Conservation (phyloP, 345 rosid species). For the Salix purpurea region DNA sequence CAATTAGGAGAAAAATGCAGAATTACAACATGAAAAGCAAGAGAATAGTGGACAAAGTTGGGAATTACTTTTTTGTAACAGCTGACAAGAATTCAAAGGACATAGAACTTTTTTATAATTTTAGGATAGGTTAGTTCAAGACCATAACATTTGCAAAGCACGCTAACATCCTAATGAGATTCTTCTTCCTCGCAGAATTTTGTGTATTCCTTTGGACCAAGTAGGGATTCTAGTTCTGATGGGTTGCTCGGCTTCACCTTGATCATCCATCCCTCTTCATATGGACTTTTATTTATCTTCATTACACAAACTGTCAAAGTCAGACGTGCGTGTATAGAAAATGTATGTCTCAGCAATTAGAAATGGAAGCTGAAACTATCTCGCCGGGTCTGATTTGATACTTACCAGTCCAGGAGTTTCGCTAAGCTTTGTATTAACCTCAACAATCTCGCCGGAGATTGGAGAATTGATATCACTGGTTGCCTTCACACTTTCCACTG, state of each 20-base stretch:
- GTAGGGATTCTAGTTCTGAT: conserved; percentile 61
- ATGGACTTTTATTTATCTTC: conserved; percentile 85
- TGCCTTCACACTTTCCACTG: conserved; percentile 94
- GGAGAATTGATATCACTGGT: conserved; percentile 91
- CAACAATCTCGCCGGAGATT: conserved; percentile 77
- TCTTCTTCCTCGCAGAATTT: conserved; percentile 94
- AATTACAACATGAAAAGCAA: not conserved
- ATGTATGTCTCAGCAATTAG: not conserved
- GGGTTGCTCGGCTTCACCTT: conserved; percentile 87
- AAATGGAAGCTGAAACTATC: not conserved
- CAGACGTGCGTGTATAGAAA: not conserved
- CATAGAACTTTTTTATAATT: not conserved
- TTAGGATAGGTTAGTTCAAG: not conserved
- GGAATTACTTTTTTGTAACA: not conserved
- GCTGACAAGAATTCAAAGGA: not conserved
- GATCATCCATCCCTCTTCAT: conserved; percentile 93
- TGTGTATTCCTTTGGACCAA: conserved; percentile 76
- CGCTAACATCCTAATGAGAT: conserved; percentile 47
- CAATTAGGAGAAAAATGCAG: not conserved
- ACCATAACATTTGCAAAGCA: not conserved
- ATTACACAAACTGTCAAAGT: not conserved
- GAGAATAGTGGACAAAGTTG: not conserved
- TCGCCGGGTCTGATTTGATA: not conserved
- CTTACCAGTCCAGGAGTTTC: conserved; percentile 76
- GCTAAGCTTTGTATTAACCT: conserved; percentile 65